These are phyloP conservation scores for Monosporascus sp. DNA, from an alignment of 2,329 filamentous ascomycete genomes.

Conservation along the genomic window DNA sequence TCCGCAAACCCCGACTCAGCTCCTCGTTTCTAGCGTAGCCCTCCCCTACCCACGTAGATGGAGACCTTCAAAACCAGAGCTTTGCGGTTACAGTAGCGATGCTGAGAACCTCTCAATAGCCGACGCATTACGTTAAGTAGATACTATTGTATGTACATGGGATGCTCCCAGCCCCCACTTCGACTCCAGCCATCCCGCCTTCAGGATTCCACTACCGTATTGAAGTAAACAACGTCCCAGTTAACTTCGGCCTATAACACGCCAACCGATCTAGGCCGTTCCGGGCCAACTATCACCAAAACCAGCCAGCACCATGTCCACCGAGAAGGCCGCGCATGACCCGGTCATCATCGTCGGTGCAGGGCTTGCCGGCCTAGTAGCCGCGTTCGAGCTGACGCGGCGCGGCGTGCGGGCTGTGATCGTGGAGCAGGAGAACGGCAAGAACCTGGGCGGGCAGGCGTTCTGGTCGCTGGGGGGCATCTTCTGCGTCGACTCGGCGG, in stretches of 20 bases:
- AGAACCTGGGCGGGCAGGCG: conserved; percentile 55
- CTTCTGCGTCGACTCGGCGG: conserved; percentile 53
- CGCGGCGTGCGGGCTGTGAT: conserved; percentile 45
- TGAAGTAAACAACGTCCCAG: background rate
- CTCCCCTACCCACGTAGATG: too few species aligned
- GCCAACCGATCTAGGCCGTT: background rate
- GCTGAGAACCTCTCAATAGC: too few species aligned
- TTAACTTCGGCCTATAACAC: background rate
- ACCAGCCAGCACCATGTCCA: background rate
- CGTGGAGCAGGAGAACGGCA: conserved; percentile 53
- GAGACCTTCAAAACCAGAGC: too few species aligned
- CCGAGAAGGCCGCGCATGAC: conserved; percentile 3
- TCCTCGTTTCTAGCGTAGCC: too few species aligned
- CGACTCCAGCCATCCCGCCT: background rate
- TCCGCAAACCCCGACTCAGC: too few species aligned
- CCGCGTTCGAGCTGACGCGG: conserved; percentile 50
- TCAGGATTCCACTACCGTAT: background rate
- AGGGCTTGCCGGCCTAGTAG: conserved; percentile 55
- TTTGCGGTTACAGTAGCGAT: too few species aligned
- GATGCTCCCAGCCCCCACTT: background rate
- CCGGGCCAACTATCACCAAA: background rate
- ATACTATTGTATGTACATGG: too few species aligned
- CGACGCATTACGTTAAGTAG: too few species aligned
- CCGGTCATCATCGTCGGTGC: conserved; percentile 53
- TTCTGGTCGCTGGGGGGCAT: conserved; percentile 60